Evolutionary conservation across 129 eudicot genomes (phyloP).

Genomic region (Smallanthus sonchifolius): DNA sequence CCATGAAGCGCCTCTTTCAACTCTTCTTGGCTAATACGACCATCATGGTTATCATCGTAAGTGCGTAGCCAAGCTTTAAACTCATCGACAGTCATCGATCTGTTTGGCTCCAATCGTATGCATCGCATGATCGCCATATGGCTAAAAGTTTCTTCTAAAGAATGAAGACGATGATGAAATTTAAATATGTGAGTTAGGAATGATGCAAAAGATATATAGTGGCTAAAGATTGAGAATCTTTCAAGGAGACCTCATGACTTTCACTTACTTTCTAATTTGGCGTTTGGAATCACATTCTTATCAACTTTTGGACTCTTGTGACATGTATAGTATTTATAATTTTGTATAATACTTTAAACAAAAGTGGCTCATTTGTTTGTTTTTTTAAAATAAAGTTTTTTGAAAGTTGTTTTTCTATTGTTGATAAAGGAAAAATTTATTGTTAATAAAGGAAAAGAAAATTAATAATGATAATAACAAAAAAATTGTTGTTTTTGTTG

Average conservation of each 20-base stretch:
- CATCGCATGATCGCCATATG: slow-evolving; percentile 49
- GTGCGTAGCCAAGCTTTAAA: slow-evolving; percentile 56
- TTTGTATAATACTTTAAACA: not conserved
- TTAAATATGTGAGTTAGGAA: not conserved
- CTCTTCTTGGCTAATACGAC: slow-evolving; percentile 51
- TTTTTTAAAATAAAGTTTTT: no score
- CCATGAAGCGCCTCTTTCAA: slow-evolving; percentile 48
- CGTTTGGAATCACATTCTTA: slow-evolving; percentile 12
- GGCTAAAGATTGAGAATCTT: slow-evolving; percentile 17
- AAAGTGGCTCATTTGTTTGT: no score
- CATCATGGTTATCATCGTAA: slow-evolving; percentile 50
- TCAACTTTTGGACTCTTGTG: slow-evolving; percentile 8
- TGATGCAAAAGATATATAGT: slow-evolving; percentile 13
- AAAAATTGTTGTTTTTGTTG: no score
- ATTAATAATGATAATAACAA: no score
- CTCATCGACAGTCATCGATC: slow-evolving; percentile 49
- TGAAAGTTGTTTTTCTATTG: no score
- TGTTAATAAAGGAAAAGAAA: no score
- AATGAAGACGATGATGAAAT: not conserved
- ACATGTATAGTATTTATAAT: not conserved
- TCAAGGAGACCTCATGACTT: slow-evolving; percentile 1
- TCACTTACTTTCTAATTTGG: slow-evolving; percentile 2
- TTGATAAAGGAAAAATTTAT: no score
- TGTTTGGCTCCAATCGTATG: slow-evolving; percentile 37
- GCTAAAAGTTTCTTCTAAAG: not conserved